These are phyloP conservation scores for Annona squamosa DNA, from an alignment of 164 flowering plant genomes.

Conservation along the genomic window DNA sequence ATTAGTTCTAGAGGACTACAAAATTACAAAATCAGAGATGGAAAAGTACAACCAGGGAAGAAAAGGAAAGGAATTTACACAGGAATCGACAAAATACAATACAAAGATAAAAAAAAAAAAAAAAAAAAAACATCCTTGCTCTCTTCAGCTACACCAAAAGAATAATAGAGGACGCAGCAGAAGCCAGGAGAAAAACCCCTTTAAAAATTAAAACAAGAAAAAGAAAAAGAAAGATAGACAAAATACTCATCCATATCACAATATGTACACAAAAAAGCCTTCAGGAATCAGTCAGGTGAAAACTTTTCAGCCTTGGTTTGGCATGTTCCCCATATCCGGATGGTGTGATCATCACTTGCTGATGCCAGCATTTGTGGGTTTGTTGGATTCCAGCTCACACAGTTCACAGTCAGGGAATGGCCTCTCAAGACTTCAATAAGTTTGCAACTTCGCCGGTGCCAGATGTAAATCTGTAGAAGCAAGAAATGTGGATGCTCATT, in stretches of 20 bases:
- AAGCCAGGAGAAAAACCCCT: background rate
- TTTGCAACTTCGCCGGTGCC: conserved; percentile 50
- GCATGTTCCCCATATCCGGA: conserved; percentile 82
- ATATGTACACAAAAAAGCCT: conserved; percentile 1
- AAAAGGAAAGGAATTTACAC: background rate
- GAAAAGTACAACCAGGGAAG: background rate
- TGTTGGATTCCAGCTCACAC: conserved; percentile 86
- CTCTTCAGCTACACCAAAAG: conserved; percentile 2
- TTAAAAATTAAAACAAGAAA: background rate
- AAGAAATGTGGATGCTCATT: background rate
- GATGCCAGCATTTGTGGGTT: conserved; percentile 76
- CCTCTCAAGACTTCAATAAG: conserved; percentile 70
- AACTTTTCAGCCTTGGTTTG: conserved; percentile 5
- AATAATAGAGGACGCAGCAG: conserved; percentile 2
- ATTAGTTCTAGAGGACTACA: background rate
- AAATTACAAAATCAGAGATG: background rate
- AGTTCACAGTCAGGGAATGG: conserved; percentile 76
- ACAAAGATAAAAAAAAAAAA: background rate
- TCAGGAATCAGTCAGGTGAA: background rate
- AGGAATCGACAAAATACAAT: background rate
- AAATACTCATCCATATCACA: background rate
- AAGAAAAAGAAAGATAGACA: too few species aligned
- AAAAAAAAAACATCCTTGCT: background rate
- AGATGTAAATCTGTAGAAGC: conserved; percentile 63
- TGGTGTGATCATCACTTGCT: conserved; percentile 83